Percentiles rank a stretch among this genome's conserved stretches.
Evolutionary conservation across 73 alveolate species (phyloP).

Genomic region (Loxodes magnus): DNA sequence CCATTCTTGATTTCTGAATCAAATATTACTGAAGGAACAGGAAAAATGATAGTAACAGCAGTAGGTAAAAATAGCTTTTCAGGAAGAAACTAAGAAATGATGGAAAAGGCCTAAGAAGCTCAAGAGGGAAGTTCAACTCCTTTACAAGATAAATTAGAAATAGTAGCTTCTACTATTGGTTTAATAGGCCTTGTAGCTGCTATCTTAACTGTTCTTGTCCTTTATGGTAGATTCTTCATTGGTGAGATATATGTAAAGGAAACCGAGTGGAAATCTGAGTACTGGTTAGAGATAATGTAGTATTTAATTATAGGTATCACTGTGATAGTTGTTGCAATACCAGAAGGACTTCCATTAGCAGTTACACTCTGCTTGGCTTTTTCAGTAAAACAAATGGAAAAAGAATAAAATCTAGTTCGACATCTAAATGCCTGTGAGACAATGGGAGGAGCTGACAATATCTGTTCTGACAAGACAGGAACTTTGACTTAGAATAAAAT

Average conservation of each 20-base stretch:
- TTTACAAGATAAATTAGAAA: conserved; percentile 72
- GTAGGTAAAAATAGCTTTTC: conserved; percentile 30
- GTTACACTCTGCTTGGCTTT: conserved; percentile 85
- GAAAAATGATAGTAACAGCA: conserved; percentile 51
- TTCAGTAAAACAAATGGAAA: conserved; percentile 85
- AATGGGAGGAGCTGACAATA: conserved; percentile 95
- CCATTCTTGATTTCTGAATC: conserved; percentile 66
- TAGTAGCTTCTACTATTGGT: conserved; percentile 67
- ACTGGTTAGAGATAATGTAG: conserved; percentile 8
- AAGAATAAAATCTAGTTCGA: conserved; percentile 84
- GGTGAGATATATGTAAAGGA: not conserved
- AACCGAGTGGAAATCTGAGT: conserved; percentile 16
- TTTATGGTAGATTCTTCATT: conserved; percentile 23
- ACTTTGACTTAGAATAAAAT: conserved; percentile 71
- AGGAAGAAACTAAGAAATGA: conserved; percentile 43
- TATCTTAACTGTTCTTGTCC: conserved; percentile 58
- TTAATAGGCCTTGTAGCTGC: conserved; percentile 70
- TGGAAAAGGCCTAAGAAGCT: too few relatives aligned
- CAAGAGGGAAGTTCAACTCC: conserved; percentile 77
- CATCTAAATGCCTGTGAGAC: conserved; percentile 89
- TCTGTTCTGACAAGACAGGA: conserved; percentile 87
- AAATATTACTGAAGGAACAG: conserved; percentile 78
- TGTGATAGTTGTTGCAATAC: conserved; percentile 89
- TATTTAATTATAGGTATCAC: conserved; percentile 68
- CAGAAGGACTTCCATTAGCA: conserved; percentile 96